phyloP scores from a whole-genome alignment of 148 eudicot genomes.

The Vaccinium myrtillus region DNA sequence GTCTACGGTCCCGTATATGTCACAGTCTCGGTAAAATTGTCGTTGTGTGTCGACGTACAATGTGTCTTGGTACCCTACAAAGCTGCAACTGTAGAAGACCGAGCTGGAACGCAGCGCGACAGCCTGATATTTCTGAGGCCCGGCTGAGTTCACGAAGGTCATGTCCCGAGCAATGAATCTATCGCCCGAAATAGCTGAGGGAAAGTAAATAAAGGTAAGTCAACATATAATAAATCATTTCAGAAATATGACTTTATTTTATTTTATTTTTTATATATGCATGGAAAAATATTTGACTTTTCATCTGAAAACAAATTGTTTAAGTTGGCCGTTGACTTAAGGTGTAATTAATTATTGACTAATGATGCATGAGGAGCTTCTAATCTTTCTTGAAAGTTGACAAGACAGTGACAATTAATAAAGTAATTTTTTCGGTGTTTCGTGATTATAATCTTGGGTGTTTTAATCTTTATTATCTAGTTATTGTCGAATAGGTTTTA shows the following conservation, averaged over 20 bases:
- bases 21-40: slow-evolving; percentile 27
- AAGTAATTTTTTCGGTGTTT: no score
- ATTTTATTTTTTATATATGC: no score
- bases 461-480: no score
- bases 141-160: slow-evolving; percentile 34
- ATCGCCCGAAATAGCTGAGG: slow-evolving; percentile 21
- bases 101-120: slow-evolving; percentile 31
- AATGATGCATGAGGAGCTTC: background rate
- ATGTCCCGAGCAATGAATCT: slow-evolving; percentile 32
- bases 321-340: no score
- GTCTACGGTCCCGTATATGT: slow-evolving; percentile 27
- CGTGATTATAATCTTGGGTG: background rate
- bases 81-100: slow-evolving; percentile 33
- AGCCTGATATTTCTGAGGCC: slow-evolving; percentile 29
- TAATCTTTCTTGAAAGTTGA: background rate
- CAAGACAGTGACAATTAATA: background rate
- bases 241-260: background rate
- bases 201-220: background rate
- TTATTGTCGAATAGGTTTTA: background rate
- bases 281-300: background rate
- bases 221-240: background rate
- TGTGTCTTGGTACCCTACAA: slow-evolving; percentile 36
- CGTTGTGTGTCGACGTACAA: slow-evolving; percentile 20
- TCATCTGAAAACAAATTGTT: background rate
- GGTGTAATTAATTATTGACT: no score